Conservation (phyloP, 352 stramenopile species). For the Phytophthora cryptogea region DNA sequence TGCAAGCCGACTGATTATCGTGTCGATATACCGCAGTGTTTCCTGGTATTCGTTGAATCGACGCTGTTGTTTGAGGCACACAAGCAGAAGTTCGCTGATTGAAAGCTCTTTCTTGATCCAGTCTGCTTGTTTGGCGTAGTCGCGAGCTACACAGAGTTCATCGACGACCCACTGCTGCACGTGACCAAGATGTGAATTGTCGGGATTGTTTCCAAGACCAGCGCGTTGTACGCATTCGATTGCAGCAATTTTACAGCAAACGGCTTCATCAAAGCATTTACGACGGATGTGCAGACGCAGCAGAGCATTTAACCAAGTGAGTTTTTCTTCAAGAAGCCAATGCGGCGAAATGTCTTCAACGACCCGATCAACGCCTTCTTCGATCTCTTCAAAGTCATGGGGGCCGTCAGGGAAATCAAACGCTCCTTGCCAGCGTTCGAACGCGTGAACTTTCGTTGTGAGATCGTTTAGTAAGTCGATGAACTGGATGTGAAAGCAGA, state of each 20-base stretch:
- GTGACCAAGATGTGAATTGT: slow-evolving; percentile 4
- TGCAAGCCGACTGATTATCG: slow-evolving; percentile 29
- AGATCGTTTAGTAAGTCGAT: slow-evolving; percentile 54
- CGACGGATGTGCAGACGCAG: slow-evolving; percentile 52
- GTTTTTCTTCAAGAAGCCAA: slow-evolving; percentile 65
- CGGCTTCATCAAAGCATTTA: slow-evolving; percentile 57
- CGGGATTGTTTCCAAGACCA: slow-evolving; percentile 3
- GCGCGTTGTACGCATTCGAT: slow-evolving; percentile 44
- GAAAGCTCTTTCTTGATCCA: slow-evolving; percentile 60
- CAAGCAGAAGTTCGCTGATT: slow-evolving; percentile 60
- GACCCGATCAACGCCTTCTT: slow-evolving; percentile 60
- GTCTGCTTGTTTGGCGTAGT: slow-evolving; percentile 45
- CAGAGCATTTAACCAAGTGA: slow-evolving; percentile 62
- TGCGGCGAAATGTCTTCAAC: slow-evolving; percentile 56
- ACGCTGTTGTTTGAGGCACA: slow-evolving; percentile 34
- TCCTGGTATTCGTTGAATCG: slow-evolving; percentile 56
- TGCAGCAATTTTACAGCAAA: slow-evolving; percentile 53
- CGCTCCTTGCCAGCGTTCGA: slow-evolving; percentile 54
- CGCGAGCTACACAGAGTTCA: slow-evolving; percentile 46
- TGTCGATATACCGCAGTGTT: slow-evolving; percentile 49
- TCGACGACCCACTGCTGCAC: slow-evolving; percentile 41
- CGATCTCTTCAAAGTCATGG: slow-evolving; percentile 64
- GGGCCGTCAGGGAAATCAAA: slow-evolving; percentile 26
- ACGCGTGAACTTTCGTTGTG: slow-evolving; percentile 58
- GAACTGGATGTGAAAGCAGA: slow-evolving; percentile 54